A percentile compares a stretch with the other conserved stretches of the same genome.
Conservation (phyloP, 2,329 filamentous ascomycete genomes). For the Apiospora phragmitis region DNA sequence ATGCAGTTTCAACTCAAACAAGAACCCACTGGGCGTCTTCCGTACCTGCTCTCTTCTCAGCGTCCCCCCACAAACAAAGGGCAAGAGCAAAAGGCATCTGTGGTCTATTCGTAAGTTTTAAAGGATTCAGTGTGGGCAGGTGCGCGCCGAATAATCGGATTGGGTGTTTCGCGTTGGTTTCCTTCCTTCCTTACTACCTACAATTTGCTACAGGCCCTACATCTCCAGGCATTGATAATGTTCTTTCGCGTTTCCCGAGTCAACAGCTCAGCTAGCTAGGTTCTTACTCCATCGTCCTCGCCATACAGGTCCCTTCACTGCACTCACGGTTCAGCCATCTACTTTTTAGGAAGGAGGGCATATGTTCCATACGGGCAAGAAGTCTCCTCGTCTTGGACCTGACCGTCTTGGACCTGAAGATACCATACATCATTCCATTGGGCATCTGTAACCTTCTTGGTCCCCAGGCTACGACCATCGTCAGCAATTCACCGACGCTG, state of each 20-base stretch:
- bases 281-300: not conserved
- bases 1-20: not conserved
- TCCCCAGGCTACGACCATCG: not conserved
- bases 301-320: not conserved
- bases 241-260: not conserved
- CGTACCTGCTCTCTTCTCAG: not conserved
- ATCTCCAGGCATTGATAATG: not conserved
- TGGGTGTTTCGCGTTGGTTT: not conserved
- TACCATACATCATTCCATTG: not conserved
- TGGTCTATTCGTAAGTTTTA: not conserved
- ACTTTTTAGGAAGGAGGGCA: not conserved
- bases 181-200: not conserved
- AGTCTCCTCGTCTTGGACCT: not conserved
- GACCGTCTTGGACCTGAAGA: too few relatives aligned
- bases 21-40: not conserved
- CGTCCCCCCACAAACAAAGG: not conserved
- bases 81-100: not conserved
- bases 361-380: not conserved
- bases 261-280: not conserved
- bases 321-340: not conserved
- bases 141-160: not conserved
- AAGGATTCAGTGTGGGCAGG: not conserved
- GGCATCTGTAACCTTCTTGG: not conserved
- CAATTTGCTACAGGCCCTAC: not conserved
- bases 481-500: not conserved